Base-by-base conservation (phyloP, 2,329 filamentous ascomycete genomes). In the Salinomyces thailandicus region DNA sequence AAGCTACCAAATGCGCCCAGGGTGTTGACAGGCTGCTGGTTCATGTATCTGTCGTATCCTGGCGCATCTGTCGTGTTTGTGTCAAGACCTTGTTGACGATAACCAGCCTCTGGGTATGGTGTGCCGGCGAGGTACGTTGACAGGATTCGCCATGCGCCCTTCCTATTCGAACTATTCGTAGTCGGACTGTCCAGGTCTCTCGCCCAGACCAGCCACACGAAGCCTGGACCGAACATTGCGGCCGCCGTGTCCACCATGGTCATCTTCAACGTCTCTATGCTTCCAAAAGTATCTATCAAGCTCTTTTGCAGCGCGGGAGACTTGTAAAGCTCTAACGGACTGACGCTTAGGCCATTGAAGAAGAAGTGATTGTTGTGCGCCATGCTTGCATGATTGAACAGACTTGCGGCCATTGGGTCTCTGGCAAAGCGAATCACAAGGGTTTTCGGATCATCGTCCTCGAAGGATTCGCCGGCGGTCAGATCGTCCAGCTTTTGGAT, bases 341-440 rank as follows among this genome's bases (percentile, higher is more conserved):
- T 17, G 15, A 42, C 46, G 18, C 44, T 45, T 41, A 52, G 50
- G 39, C 42, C 41, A 49, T 73, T 60, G 72, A 89, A 87, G 74
- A 85, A 89, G 69, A 85, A 81, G 59, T 78, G 72, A 62, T 78
- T 95, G 75, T 96, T 96, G 72, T 84, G 81, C 38, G 85, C 84
- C 83, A 93, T 93, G 52, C 85, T 93, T 61, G 91, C 91, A 61
- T 93, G 77, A 73, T 96, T 98, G 77, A 98, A 98, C 58, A 81
- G 68, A 50, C 79, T 71, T 28, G 91, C 91, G 45, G 74, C 70
- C 49, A 71, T 70, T 30, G 89, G 81, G 54, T 91, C 75, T 61
- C 86, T 85, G 42, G 89, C 83, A 41, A 80, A 80, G 54, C 76
- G 69, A 54, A 89, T 69, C 55, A 83, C 63, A 55, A 94, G 77